Evolutionary conservation across 1,139 yeast species (phyloP), one percentile per base, ranked within the genome.

Genomic region (Candida gigantensis): DNA sequence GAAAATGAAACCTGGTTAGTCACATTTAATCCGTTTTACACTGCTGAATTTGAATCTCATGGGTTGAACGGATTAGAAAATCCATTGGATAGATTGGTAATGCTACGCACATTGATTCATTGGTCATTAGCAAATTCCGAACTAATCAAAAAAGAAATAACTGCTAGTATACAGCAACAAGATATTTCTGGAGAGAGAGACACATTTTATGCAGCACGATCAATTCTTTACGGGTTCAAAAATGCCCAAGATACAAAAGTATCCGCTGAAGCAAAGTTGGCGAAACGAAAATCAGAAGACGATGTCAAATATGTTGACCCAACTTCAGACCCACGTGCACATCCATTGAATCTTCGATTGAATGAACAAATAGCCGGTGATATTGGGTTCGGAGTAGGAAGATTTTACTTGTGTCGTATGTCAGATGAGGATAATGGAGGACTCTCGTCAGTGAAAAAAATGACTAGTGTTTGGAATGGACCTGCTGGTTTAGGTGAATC

Each of bases 51-150:
- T 39, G 78, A 70, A 36, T 52, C 51, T 8, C 29, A 47, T 1
- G 83, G 84, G 1, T 51, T 77, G 16, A 51, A 57, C 3, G 78
- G 77, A 0, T 55, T 79, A 18, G 39, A 42, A 8, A 45, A 55
- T 8, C 78, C 83, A 0, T 34, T 38, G 3, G 78, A 78, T 42
- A 54, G 84, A 36, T 53, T 78, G 14, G 57, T 76, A 7, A 47
- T 77, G 46, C 43, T 79, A 15, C 62, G 77, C 30, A 55, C 71
- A 1, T 53, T 79, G 40, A 62, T 65, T 1, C 73, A 71, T 40
- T 79, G 84, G 84, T 59, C 74, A 23, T 47, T 72, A 3, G 49
- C 71, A 0, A 53, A 68, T 8, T 75, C 81, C 0, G 73, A 71
- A 13, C 50, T 53, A 3, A 58, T 78, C 4, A 77, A 66, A 45